These are phyloP conservation scores for Ophiognomonia clavigignenti-juglandacearum DNA, from an alignment of 2,329 filamentous ascomycete species.

Conservation along the genomic window DNA sequence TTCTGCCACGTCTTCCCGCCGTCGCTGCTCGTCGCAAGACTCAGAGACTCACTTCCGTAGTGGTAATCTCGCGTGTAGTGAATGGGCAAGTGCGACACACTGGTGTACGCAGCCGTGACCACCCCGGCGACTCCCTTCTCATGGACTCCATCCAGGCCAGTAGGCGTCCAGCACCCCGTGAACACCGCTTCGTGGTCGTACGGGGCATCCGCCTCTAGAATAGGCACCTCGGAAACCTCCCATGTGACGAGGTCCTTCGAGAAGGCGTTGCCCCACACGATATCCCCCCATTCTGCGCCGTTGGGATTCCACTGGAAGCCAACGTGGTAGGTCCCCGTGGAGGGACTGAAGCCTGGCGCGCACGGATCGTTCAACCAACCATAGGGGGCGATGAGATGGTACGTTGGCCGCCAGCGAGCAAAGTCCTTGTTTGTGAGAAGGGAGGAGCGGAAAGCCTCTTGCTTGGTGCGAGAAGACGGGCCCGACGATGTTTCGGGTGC, in stretches of 20 bases:
- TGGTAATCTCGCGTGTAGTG: conserved; percentile 34
- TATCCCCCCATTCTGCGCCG: conserved; percentile 32
- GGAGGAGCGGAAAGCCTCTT: background rate
- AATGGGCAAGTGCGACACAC: conserved; percentile 28
- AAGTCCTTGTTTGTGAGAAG: conserved; percentile 3
- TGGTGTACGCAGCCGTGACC: conserved; percentile 30
- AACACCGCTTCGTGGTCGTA: conserved; percentile 50
- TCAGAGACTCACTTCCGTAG: conserved; percentile 35
- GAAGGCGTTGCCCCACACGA: conserved; percentile 47
- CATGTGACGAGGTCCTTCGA: conserved; percentile 25
- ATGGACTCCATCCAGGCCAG: conserved; percentile 29
- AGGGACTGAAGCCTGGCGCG: conserved; percentile 42
- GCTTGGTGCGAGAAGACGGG: background rate
- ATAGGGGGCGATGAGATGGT: conserved; percentile 20
- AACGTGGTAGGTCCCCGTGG: conserved; percentile 42
- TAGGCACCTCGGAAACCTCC: conserved; percentile 1
- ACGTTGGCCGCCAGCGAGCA: conserved; percentile 11
- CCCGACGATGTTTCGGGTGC: background rate
- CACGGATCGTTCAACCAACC: conserved; percentile 40
- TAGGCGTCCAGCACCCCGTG: conserved; percentile 43
- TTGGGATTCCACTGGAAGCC: conserved; percentile 46
- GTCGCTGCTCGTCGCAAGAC: conserved; percentile 33
- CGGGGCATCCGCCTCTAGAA: conserved; percentile 28
- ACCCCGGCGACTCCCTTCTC: conserved; percentile 31
- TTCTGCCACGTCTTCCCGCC: conserved; percentile 30